Evolutionary conservation across 495 filamentous ascomycete genomes (phyloP).

Genomic region (Penicillium atrosanguineum): DNA sequence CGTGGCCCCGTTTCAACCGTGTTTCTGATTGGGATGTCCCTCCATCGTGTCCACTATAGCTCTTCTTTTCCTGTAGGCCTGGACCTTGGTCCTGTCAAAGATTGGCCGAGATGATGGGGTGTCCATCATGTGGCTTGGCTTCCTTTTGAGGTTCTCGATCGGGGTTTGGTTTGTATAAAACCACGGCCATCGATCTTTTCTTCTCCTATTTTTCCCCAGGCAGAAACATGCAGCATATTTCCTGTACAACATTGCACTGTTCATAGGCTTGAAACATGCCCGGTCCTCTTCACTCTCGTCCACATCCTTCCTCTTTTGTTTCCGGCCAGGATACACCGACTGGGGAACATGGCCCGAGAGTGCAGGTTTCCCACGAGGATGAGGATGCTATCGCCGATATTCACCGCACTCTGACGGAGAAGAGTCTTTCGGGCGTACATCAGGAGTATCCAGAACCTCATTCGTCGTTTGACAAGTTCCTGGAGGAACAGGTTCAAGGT

Average conservation of each 20-base stretch:
- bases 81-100: not conserved
- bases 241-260: not conserved
- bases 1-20: not conserved
- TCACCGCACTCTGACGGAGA: constrained; percentile 31
- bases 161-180: constrained; percentile 19
- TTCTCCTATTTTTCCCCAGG: not conserved
- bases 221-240: constrained; percentile 4
- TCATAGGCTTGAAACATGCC: constrained; percentile 25
- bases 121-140: constrained; percentile 28
- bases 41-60: constrained; percentile 4
- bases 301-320: constrained; percentile 24
- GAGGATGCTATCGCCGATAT: constrained; percentile 37
- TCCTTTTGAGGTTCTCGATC: constrained; percentile 15
- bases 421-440: constrained; percentile 3
- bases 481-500: constrained; percentile 32
- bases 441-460: constrained; percentile 35
- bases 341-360: constrained; percentile 23
- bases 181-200: not conserved
- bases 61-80: constrained; percentile 1
- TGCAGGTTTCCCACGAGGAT: constrained; percentile 32
- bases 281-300: constrained; percentile 28
- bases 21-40: constrained; percentile 4
- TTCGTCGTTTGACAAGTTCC: constrained; percentile 37
- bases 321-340: constrained; percentile 16
- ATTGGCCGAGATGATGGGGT: constrained; percentile 4